A percentile compares a stretch with the other conserved stretches of the same genome.
Evolutionary conservation across 1,284 basidiomycete species (phyloP).

Genomic region (Acaromyces ingoldii): DNA sequence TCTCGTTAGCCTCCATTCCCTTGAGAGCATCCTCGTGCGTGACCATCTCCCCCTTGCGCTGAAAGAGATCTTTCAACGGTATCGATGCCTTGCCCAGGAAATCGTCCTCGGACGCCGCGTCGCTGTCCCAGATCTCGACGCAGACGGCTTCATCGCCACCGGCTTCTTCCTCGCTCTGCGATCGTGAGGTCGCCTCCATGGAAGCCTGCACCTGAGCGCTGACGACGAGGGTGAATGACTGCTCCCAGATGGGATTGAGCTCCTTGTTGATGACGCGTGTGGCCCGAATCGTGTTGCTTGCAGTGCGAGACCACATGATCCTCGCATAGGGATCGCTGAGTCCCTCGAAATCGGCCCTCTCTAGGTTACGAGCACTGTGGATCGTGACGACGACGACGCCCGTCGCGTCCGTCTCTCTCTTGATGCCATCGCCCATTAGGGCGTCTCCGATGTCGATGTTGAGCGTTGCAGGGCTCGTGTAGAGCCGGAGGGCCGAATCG

Average conservation of each 20-base stretch:
- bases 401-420: background rate
- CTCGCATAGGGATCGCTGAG: slow-evolving; percentile 1
- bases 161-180: background rate
- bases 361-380: background rate
- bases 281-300: background rate
- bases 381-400: slow-evolving; percentile 6
- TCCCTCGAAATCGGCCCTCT: slow-evolving; percentile 4
- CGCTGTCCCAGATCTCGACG: slow-evolving; percentile 4
- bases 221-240: slow-evolving; percentile 5
- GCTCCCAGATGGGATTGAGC: slow-evolving; percentile 1
- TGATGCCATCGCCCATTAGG: slow-evolving; percentile 2
- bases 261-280: slow-evolving; percentile 3
- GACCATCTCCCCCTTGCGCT: background rate
- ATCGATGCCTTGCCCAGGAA: background rate
- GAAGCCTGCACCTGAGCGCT: background rate
- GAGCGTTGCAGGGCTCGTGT: background rate
- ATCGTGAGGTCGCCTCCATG: background rate
- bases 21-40: background rate
- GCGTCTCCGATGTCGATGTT: background rate
- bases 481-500: background rate
- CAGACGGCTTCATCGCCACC: slow-evolving; percentile 2
- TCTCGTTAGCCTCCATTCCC: background rate
- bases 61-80: background rate
- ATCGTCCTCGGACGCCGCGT: slow-evolving; percentile 2
- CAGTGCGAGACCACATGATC: slow-evolving; percentile 4